A percentile compares a stretch with the other conserved stretches of the same genome.
Evolutionary conservation across 805 yeast genomes (phyloP).

Genomic region (Scheffersomyces coipomensis): DNA sequence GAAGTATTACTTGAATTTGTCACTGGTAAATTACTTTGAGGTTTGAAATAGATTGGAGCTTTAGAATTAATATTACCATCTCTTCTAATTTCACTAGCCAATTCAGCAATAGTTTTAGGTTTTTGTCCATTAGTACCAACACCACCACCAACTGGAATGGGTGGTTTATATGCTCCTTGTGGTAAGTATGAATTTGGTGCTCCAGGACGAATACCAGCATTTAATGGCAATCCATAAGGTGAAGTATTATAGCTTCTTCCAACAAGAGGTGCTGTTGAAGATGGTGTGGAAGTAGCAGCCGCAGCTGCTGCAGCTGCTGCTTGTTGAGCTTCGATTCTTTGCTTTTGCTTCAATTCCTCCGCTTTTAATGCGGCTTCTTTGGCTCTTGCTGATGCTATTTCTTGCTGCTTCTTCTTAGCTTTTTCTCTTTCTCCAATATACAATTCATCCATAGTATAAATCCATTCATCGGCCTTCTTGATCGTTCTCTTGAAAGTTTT

Average conservation of each 20-base stretch:
- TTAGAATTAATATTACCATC: slow-evolving; percentile 26
- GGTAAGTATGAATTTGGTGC: slow-evolving; percentile 18
- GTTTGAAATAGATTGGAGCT: slow-evolving; percentile 35
- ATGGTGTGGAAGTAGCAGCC: slow-evolving; percentile 4
- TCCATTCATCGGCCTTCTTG: slow-evolving; percentile 71
- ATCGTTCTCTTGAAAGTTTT: slow-evolving; percentile 64
- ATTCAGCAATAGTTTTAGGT: slow-evolving; percentile 41
- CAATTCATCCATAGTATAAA: slow-evolving; percentile 89
- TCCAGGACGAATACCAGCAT: slow-evolving; percentile 14
- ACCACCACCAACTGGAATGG: slow-evolving; percentile 5
- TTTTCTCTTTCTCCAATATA: slow-evolving; percentile 80
- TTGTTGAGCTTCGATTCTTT: slow-evolving; percentile 31
- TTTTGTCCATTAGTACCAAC: slow-evolving; percentile 15
- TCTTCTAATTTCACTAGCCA: slow-evolving; percentile 40
- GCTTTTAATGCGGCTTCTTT: slow-evolving; percentile 53
- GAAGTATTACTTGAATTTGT: slow-evolving; percentile 7
- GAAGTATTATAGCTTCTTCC: slow-evolving; percentile 23
- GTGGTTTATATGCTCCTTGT: slow-evolving; percentile 14
- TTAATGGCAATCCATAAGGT: slow-evolving; percentile 19
- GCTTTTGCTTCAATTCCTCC: slow-evolving; percentile 50
- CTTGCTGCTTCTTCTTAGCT: slow-evolving; percentile 61
- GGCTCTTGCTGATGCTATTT: slow-evolving; percentile 59
- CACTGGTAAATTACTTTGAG: slow-evolving; percentile 12
- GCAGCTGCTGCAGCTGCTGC: slow-evolving; percentile 5
- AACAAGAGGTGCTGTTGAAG: slow-evolving; percentile 19